phyloP scores from a whole-genome alignment of 371 early-diverging fungal genomes.

The Mortierella sp. region DNA sequence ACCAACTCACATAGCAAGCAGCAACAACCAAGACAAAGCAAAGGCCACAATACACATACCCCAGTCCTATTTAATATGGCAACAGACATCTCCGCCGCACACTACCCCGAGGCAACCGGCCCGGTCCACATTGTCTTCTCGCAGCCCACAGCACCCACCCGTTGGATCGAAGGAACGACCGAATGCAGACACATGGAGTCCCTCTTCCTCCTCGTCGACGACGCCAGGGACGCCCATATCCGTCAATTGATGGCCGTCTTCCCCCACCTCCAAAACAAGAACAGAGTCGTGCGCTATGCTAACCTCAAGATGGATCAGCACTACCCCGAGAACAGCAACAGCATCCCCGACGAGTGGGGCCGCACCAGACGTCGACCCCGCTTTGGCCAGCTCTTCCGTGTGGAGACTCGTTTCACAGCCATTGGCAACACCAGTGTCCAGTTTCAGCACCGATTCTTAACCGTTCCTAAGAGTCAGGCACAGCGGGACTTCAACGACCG shows the following conservation, averaged over 20 bases:
- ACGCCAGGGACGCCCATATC: constrained; percentile 40
- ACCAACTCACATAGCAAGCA: not conserved
- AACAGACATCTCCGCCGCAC: constrained; percentile 22
- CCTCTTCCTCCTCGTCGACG: constrained; percentile 39
- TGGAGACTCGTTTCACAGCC: constrained; percentile 36
- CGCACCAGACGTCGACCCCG: constrained; percentile 15
- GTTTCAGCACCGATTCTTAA: constrained; percentile 42
- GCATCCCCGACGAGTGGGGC: not conserved
- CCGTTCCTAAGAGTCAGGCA: constrained; percentile 43
- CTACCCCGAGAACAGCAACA: constrained; percentile 16
- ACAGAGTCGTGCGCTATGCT: constrained; percentile 39
- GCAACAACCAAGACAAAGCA: not conserved
- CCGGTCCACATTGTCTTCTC: constrained; percentile 24
- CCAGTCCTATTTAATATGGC: constrained; percentile 13
- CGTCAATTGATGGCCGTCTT: constrained; percentile 27
- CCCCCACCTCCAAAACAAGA: constrained; percentile 25
- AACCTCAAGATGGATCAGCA: constrained; percentile 45
- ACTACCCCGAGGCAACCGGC: constrained; percentile 26
- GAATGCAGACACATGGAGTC: constrained; percentile 35
- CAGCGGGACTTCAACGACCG: constrained; percentile 41
- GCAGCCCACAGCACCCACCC: constrained; percentile 21
- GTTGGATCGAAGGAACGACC: constrained; percentile 37
- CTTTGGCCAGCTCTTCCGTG: constrained; percentile 29
- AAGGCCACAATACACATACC: not conserved
- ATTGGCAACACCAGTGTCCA: constrained; percentile 43